phyloP scores from a whole-genome alignment of 1,139 yeast genomes.

The Debaryomyces nepalensis region DNA sequence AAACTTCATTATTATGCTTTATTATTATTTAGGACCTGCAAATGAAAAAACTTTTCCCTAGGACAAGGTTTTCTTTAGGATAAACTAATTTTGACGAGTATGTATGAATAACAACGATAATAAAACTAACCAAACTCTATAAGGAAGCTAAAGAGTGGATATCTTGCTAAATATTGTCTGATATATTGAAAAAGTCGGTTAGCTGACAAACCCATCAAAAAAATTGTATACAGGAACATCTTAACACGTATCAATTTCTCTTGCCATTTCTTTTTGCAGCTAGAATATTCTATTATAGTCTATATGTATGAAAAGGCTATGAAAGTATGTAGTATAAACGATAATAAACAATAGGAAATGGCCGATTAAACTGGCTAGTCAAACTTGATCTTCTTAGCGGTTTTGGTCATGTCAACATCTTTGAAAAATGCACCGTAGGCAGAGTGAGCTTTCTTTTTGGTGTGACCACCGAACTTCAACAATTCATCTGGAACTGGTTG shows the following conservation, averaged over 20 bases:
- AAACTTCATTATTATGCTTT: constrained; percentile 4
- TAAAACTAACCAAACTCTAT: constrained; percentile 2
- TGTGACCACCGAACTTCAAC: constrained; percentile 94
- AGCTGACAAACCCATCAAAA: constrained; percentile 7
- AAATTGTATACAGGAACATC: constrained; percentile 11
- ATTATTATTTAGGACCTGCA: not conserved
- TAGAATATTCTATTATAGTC: constrained; percentile 14
- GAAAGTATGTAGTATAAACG: constrained; percentile 2
- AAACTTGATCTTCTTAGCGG: constrained; percentile 91
- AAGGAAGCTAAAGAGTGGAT: not conserved
- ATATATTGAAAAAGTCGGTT: not conserved
- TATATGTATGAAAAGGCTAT: constrained; percentile 8
- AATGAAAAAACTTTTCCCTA: not conserved
- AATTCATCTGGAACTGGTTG: constrained; percentile 97
- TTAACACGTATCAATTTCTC: constrained; percentile 14
- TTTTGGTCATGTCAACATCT: constrained; percentile 83
- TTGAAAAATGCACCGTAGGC: constrained; percentile 97
- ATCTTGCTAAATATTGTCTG: not conserved
- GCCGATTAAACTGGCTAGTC: constrained; percentile 34
- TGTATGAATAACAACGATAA: not conserved
- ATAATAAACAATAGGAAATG: not conserved
- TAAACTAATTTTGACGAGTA: not conserved
- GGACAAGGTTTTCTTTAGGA: not conserved
- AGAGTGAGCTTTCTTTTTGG: constrained; percentile 94
- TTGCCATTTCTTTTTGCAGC: constrained; percentile 3